Evolutionary conservation across 805 yeast species (phyloP), one percentile per base, ranked within the genome.

Genomic region (Barnettozyma salicaria): DNA sequence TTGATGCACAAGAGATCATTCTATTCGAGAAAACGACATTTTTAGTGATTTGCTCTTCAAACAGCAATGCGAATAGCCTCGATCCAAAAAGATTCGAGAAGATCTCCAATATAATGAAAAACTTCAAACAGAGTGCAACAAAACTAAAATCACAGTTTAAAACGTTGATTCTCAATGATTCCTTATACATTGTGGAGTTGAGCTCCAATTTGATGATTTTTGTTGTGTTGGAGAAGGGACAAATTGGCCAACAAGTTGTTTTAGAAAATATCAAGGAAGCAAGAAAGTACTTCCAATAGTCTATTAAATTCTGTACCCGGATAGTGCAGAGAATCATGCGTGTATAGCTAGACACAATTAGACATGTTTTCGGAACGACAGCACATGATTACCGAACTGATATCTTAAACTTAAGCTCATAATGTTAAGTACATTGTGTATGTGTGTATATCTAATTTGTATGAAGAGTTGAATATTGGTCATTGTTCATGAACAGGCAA

Each of bases 11-110:
- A 49, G 97, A 90, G 54, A 86, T 89, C 34, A 86, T 90, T 10
- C 60, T 92, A 37, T 92, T 92, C 61, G 98, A 92, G 56, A 82
- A 85, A 53, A 86, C 96, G 0, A 92, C 98, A 0, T 92, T 92
- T 49, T 63, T 92, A 45, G 59, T 76, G 55, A 51, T 71, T 60
- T 56, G 82, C 19, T 40, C 43, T 65, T 48, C 71, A 1, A 58
- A 60, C 28, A 63, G 59, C 38, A 49, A 53, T 7, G 53, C 51
- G 7, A 39, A 40, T 16, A 34, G 35, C 11, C 67, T 88, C 37
- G 97, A 90, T 52, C 96, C 97, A 6, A 87, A 90, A 50, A 67
- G 97, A 50, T 90, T 89, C 54, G 97, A 90, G 56, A 90, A 89
- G 56, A 88, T 90, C 18, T 83, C 95, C 18, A 89, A 87, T 58